Percentiles rank a stretch among this genome's conserved stretches.
These are phyloP conservation scores for Colletotrichum sp. DNA, from an alignment of 2,329 filamentous ascomycete genomes.

Conservation along the genomic window DNA sequence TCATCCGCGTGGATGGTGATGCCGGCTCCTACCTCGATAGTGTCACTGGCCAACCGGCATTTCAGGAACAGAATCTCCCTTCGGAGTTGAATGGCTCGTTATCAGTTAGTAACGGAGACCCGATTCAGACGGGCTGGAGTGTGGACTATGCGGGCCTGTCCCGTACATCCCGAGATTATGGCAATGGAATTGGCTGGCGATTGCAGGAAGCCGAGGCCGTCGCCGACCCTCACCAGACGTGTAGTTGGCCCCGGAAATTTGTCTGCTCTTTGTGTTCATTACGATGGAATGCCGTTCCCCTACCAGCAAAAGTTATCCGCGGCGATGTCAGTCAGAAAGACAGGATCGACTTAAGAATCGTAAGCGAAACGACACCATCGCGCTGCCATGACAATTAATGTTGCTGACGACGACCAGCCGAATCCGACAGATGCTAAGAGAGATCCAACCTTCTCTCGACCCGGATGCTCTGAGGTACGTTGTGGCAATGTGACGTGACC, in stretches of 20 bases:
- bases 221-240: not conserved
- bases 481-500: not conserved
- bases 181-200: constrained; percentile 14
- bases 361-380: not conserved
- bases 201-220: constrained; percentile 18
- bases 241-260: constrained; percentile 8
- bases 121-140: constrained; percentile 12
- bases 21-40: not conserved
- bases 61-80: not conserved
- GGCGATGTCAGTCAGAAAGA: constrained; percentile 15
- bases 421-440: not conserved
- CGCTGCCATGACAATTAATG: not conserved
- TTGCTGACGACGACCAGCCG: constrained; percentile 1
- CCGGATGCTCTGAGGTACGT: constrained; percentile 15
- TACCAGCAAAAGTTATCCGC: constrained; percentile 12
- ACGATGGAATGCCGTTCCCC: constrained; percentile 18
- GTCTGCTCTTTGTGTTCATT: constrained; percentile 15
- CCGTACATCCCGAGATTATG: not conserved
- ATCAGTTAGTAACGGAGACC: constrained; percentile 7
- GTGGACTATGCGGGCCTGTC: constrained; percentile 17
- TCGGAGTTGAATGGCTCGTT: not conserved
- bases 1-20: constrained; percentile 14
- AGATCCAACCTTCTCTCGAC: constrained; percentile 14
- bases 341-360: constrained; percentile 12
- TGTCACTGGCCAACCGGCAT: not conserved